These are phyloP conservation scores for Brassica carinata DNA, from an alignment of 345 rosid genomes.

Conservation along the genomic window DNA sequence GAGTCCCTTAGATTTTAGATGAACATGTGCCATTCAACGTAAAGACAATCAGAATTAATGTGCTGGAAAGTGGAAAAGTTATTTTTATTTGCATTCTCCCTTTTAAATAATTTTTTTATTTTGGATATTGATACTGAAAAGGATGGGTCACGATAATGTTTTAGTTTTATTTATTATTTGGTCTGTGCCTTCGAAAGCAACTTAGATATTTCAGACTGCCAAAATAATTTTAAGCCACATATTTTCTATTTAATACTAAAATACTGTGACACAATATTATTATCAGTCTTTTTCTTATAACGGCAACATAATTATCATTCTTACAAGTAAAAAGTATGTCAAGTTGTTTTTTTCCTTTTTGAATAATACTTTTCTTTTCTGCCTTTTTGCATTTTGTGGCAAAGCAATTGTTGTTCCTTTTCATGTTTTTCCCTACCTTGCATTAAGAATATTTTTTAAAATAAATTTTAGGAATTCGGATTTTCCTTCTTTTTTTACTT, in stretches of 20 bases:
- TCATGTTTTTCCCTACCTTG: neutral
- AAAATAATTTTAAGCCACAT: slow-evolving; percentile 28
- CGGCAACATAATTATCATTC: neutral
- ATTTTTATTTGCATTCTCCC: slow-evolving; percentile 19
- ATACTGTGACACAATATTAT: neutral
- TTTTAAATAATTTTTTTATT: neutral
- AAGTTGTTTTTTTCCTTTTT: slow-evolving; percentile 26
- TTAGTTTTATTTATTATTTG: slow-evolving; percentile 25
- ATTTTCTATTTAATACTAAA: neutral
- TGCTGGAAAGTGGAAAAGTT: slow-evolving; percentile 29
- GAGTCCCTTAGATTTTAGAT: neutral
- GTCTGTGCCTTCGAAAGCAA: slow-evolving; percentile 38
- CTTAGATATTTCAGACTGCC: slow-evolving; percentile 50
- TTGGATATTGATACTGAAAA: slow-evolving; percentile 28
- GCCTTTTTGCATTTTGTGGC: slow-evolving; percentile 27
- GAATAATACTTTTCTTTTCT: slow-evolving; percentile 25
- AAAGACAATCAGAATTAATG: slow-evolving; percentile 27
- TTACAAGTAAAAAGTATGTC: slow-evolving; percentile 19
- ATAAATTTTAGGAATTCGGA: neutral
- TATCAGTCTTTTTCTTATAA: neutral
- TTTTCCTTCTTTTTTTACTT: neutral
- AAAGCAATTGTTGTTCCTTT: slow-evolving; percentile 14
- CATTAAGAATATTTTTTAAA: neutral
- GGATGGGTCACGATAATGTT: slow-evolving; percentile 26
- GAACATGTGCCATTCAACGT: slow-evolving; percentile 31